Evolutionary conservation across 1,284 basidiomycete genomes (phyloP), one percentile per base, ranked within the genome.

Genomic region (Dichomitus squalens): DNA sequence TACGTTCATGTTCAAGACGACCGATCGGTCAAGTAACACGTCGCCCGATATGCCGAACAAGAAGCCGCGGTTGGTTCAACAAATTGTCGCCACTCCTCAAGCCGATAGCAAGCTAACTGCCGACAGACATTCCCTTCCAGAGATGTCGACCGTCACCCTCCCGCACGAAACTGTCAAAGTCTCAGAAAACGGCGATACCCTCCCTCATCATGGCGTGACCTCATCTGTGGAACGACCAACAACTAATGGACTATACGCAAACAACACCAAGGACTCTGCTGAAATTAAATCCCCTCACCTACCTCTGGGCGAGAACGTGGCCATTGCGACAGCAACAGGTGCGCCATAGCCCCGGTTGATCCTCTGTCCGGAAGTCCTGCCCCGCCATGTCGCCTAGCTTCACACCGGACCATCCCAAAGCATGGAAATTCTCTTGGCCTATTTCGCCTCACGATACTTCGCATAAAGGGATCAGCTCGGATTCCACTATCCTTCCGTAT

Each of bases 21-120:
- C 79, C 49, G 83, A 84, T 66, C 88, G 88, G 66, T 81, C 85
- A 33, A 81, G 75, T 61, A 80, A 88, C 64, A 76, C 80, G 7
- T 87, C 87, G 11, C 81, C 85, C 14, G 89, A 92, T 63, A 79
- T 85, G 74, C 89, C 88, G 35, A 85, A 88, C 70, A 91, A 90
- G 79, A 90, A 88, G 72, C 83, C 75, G 73, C 78, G 76, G 80
- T 81, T 73, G 69, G 77, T 78, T 54, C 56, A 59, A 57, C 64
- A 57, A 58, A 53, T 52, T 60, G 49, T 57, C 39, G 33, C 59
- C 49, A 57, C 53, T 46, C 44, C 60, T 56, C 27, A 49, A 55
- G 35, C 53, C 64, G 58, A 66, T 64, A 52, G 53, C 51, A 27
- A 58, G 48, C 66, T 67, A 49, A 72, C 64, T 70, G 81, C 79